A percentile compares a stretch with the other conserved stretches of the same genome.
Conservation (phyloP, 1,284 basidiomycete species). For the Microbotryum scabiosae region DNA sequence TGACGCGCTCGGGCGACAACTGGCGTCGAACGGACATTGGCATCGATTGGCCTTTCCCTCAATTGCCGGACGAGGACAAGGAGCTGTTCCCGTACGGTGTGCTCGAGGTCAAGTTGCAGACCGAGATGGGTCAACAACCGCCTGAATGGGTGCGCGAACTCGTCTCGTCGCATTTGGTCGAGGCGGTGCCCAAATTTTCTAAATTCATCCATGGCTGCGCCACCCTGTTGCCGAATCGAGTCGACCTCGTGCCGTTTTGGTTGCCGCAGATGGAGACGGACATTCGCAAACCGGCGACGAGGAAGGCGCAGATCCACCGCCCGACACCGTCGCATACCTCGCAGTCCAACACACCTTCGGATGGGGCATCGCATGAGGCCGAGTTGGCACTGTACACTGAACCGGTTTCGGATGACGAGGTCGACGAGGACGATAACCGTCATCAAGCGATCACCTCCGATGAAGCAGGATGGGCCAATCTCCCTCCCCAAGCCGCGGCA, state of each 20-base stretch:
- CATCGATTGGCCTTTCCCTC: conserved; percentile 61
- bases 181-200: conserved; percentile 49
- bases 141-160: conserved; percentile 94
- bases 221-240: conserved; percentile 81
- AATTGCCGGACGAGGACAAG: conserved; percentile 68
- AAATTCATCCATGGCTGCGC: conserved; percentile 97
- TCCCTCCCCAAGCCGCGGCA: conserved; percentile 63
- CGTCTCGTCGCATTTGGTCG: conserved; percentile 72
- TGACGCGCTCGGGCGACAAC: conserved; percentile 66
- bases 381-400: conserved; percentile 58
- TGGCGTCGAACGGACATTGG: conserved; percentile 86
- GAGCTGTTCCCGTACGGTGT: conserved; percentile 89
- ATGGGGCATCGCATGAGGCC: conserved; percentile 40
- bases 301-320: conserved; percentile 39
- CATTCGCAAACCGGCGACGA: conserved; percentile 67
- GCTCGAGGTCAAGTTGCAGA: conserved; percentile 94
- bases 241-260: conserved; percentile 99
- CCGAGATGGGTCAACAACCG: conserved; percentile 90
- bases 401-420: conserved; percentile 83
- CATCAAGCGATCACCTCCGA: conserved; percentile 60
- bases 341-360: conserved; percentile 30
- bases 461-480: conserved; percentile 66
- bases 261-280: conserved; percentile 82
- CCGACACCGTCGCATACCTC: conserved; percentile 32
- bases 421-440: conserved; percentile 60